These are phyloP conservation scores for Primulina eburnea DNA, from an alignment of 257 asterid species.

Conservation along the genomic window DNA sequence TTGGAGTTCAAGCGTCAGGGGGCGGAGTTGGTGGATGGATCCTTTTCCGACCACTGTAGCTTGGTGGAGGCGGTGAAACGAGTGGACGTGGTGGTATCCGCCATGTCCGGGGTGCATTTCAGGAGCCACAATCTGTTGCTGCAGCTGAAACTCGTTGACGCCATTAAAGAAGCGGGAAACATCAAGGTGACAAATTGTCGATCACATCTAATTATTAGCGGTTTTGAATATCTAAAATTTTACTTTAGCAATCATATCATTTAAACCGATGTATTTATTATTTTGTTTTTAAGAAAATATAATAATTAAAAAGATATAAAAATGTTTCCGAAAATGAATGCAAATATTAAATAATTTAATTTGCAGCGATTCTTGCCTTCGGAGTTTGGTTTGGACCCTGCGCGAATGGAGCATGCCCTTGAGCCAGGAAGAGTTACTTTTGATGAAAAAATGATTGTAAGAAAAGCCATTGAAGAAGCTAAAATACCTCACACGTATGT, in stretches of 20 bases:
- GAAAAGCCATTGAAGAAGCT: constrained; percentile 72
- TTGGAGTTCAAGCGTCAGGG: constrained; percentile 67
- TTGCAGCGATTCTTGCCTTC: constrained; percentile 83
- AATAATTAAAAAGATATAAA: no score
- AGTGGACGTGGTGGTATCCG: constrained; percentile 76
- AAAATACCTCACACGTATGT: constrained; percentile 70
- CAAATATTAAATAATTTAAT: no score
- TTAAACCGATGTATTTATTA: no score
- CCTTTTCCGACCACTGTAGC: constrained; percentile 67
- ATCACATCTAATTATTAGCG: no score
- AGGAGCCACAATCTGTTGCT: constrained; percentile 60
- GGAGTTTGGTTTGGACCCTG: constrained; percentile 76
- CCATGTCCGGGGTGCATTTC: constrained; percentile 85
- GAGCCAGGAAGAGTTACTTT: constrained; percentile 83
- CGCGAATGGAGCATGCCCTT: constrained; percentile 63
- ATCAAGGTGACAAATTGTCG: constrained; percentile 34
- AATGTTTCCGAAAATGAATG: no score
- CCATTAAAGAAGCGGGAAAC: constrained; percentile 86
- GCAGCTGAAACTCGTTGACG: constrained; percentile 76
- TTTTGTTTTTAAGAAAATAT: no score
- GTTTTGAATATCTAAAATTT: no score
- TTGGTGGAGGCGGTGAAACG: constrained; percentile 70
- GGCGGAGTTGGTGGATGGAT: constrained; percentile 59
- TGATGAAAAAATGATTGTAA: constrained; percentile 72
- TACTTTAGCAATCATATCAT: no score